These are phyloP conservation scores for Entomortierella beljakovae DNA, from an alignment of 192 early-diverging fungal species.

Conservation along the genomic window DNA sequence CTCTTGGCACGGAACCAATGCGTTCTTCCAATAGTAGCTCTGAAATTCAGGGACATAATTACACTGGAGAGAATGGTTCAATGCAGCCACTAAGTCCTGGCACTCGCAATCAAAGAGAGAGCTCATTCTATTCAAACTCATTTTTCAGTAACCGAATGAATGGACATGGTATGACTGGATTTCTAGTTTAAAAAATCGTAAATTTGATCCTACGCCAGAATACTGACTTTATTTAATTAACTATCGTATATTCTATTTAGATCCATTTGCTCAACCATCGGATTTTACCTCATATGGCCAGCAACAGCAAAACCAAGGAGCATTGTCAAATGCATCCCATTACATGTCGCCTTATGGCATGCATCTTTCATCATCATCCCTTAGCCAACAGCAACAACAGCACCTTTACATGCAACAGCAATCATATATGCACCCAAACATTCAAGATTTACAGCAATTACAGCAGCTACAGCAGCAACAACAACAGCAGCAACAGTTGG, in stretches of 20 bases:
- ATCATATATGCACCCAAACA: slow-evolving; percentile 12
- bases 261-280: slow-evolving; percentile 27
- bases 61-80: slow-evolving; percentile 4
- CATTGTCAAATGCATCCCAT: slow-evolving; percentile 16
- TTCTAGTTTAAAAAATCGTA: neutral
- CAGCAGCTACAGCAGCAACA: slow-evolving; percentile 15
- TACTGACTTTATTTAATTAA: neutral
- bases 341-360: slow-evolving; percentile 40
- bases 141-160: slow-evolving; percentile 44
- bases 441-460: slow-evolving; percentile 15
- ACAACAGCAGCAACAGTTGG: slow-evolving; percentile 8
- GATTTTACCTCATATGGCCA: slow-evolving; percentile 35
- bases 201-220: too few species aligned
- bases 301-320: slow-evolving; percentile 42
- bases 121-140: slow-evolving; percentile 37
- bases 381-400: slow-evolving; percentile 9
- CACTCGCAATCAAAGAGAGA: slow-evolving; percentile 17
- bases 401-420: slow-evolving; percentile 17
- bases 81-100: slow-evolving; percentile 17
- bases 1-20: slow-evolving; percentile 24
- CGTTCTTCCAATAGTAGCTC: neutral
- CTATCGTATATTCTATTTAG: neutral
- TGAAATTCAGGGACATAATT: slow-evolving; percentile 11
- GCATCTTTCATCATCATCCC: slow-evolving; percentile 32
- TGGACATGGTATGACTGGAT: slow-evolving; percentile 18